A percentile compares a stretch with the other conserved stretches of the same genome.
Evolutionary conservation across 768 basidiomycete species (phyloP).

Genomic region (Hemileccinum impolitum): DNA sequence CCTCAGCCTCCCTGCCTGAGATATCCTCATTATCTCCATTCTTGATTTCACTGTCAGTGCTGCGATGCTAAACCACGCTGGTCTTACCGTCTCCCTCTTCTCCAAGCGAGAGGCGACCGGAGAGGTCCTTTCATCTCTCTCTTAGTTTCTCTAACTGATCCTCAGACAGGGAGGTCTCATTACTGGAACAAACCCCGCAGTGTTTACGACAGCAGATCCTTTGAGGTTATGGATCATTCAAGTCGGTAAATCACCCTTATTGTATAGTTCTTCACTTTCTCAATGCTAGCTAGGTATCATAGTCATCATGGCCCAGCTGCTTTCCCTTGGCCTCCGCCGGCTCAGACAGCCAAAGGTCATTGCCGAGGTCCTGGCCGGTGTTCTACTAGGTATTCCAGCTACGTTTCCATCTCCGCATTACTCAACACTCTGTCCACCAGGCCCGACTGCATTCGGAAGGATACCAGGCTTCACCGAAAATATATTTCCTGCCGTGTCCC

Average conservation of each 20-base stretch:
- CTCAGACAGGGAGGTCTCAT: constrained; percentile 65
- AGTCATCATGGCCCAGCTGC: constrained; percentile 70
- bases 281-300: constrained; percentile 60
- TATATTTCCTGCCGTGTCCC: constrained; percentile 73
- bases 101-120: constrained; percentile 13
- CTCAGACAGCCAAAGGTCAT: constrained; percentile 85
- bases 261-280: background rate
- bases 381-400: constrained; percentile 65
- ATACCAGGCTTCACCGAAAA: constrained; percentile 86
- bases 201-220: constrained; percentile 63
- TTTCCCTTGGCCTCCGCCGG: constrained; percentile 69
- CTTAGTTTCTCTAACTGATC: background rate
- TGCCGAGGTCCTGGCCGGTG: constrained; percentile 83
- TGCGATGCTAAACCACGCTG: too few relatives aligned
- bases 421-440: constrained; percentile 4
- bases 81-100: background rate
- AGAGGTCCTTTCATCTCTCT: constrained; percentile 13
- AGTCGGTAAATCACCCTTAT: constrained; percentile 49
- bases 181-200: constrained; percentile 68
- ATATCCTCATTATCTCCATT: too few relatives aligned
- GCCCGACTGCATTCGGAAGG: constrained; percentile 63
- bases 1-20: too few relatives aligned
- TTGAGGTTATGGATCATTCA: constrained; percentile 75
- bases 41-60: too few relatives aligned
- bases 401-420: constrained; percentile 31